These are phyloP conservation scores for Cajanus cajan DNA, from an alignment of 306 rosid genomes.

Conservation along the genomic window DNA sequence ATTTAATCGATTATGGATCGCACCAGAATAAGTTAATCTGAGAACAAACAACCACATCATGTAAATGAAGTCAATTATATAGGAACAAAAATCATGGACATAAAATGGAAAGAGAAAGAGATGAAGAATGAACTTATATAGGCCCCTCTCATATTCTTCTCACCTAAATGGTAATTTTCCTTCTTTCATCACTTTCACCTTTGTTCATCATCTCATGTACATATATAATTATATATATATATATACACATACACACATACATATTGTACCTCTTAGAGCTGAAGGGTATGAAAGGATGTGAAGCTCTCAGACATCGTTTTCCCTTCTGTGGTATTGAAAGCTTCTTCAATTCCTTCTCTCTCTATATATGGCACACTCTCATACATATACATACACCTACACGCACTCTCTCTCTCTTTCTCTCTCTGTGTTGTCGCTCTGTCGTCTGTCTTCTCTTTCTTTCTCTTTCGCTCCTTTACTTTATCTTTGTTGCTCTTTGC, in stretches of 20 bases:
- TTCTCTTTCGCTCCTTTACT: conserved; percentile 58
- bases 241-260: not conserved
- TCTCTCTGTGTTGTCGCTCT: conserved; percentile 55
- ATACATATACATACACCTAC: conserved; percentile 19
- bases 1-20: conserved; percentile 29
- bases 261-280: conserved; percentile 55
- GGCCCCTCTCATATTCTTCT: conserved; percentile 28
- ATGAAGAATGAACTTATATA: not conserved
- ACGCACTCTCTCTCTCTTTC: conserved; percentile 4
- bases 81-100: not conserved
- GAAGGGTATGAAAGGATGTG: conserved; percentile 76
- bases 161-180: conserved; percentile 26
- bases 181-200: conserved; percentile 56
- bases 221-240: not conserved
- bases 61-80: not conserved
- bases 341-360: conserved; percentile 49
- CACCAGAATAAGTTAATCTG: conserved; percentile 26
- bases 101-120: not conserved
- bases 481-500: conserved; percentile 47
- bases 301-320: conserved; percentile 82
- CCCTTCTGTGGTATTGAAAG: conserved; percentile 69
- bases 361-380: conserved; percentile 6
- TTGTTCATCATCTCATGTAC: conserved; percentile 34
- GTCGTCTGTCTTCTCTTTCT: conserved; percentile 70
- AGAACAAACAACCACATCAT: conserved; percentile 23